Percentiles rank a stretch among this genome's conserved stretches.
Conservation (phyloP, 257 asterid genomes). For the Mentha longifolia region DNA sequence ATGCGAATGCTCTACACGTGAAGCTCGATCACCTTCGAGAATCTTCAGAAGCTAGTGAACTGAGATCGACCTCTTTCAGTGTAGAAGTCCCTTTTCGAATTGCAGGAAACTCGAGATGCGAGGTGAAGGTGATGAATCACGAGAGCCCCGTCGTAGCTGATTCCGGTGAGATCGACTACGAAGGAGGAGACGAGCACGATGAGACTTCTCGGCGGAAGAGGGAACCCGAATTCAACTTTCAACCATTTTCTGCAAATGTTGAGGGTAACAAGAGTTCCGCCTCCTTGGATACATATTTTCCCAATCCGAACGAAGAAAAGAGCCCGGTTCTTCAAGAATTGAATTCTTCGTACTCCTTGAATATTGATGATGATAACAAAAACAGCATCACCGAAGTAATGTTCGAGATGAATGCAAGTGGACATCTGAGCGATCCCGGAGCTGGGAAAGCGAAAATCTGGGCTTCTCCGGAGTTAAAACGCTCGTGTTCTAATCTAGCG, state of each 20-base stretch:
- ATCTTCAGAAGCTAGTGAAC: constrained; percentile 42
- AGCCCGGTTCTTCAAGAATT: constrained; percentile 30
- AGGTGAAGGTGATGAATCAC: constrained; percentile 56
- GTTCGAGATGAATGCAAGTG: constrained; percentile 44
- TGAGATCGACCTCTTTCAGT: constrained; percentile 47
- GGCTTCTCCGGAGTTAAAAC: constrained; percentile 57
- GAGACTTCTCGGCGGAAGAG: constrained; percentile 43
- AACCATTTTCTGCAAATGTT: constrained; percentile 31
- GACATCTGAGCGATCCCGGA: constrained; percentile 76
- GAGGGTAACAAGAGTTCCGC: constrained; percentile 28
- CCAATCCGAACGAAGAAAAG: constrained; percentile 37
- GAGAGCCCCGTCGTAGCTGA: constrained; percentile 56
- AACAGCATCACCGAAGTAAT: constrained; percentile 33
- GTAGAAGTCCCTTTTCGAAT: constrained; percentile 52
- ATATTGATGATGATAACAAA: constrained; percentile 22
- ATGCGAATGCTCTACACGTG: constrained; percentile 38
- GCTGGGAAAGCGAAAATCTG: constrained; percentile 42
- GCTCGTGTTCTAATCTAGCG: constrained; percentile 68
- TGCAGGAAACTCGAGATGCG: constrained; percentile 44
- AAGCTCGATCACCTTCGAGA: constrained; percentile 43
- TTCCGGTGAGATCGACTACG: constrained; percentile 52
- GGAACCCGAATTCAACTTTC: constrained; percentile 55
- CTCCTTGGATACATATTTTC: constrained; percentile 30
- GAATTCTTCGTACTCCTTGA: constrained; percentile 22
- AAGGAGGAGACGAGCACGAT: constrained; percentile 71